These are phyloP conservation scores for Canavalia gladiata DNA, from an alignment of 306 rosid species.

Conservation along the genomic window DNA sequence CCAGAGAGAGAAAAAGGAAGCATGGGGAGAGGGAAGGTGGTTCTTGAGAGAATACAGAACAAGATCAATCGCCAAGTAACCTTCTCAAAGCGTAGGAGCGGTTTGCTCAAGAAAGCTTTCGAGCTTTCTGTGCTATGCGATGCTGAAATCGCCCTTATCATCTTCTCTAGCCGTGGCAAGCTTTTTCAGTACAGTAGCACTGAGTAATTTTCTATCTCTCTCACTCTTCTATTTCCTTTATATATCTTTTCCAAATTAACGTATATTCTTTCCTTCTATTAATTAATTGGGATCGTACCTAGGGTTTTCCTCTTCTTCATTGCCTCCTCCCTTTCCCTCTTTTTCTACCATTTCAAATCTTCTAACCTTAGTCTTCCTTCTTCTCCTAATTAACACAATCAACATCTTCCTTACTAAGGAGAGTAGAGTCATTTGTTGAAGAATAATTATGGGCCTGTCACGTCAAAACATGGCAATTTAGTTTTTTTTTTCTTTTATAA, in stretches of 20 bases:
- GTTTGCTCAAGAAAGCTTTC: constrained; percentile 81
- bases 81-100: constrained; percentile 79
- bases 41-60: constrained; percentile 86
- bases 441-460: neutral
- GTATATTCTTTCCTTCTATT: neutral
- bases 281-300: neutral
- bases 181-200: constrained; percentile 76
- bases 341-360: neutral
- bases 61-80: constrained; percentile 87
- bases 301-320: constrained; percentile 31
- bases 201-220: constrained; percentile 49
- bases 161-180: constrained; percentile 79
- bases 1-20: neutral
- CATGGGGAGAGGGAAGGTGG: constrained; percentile 86
- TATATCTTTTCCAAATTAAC: neutral
- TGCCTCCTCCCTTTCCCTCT: neutral
- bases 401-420: too few relatives aligned
- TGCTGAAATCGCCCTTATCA: constrained; percentile 78
- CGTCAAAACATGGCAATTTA: neutral
- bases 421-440: neutral
- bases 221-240: neutral
- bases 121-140: constrained; percentile 86
- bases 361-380: neutral
- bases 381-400: neutral
- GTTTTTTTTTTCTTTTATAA: neutral